phyloP scores from a whole-genome alignment of 2,329 filamentous ascomycete species.

The Aspergillus fumigatus region DNA sequence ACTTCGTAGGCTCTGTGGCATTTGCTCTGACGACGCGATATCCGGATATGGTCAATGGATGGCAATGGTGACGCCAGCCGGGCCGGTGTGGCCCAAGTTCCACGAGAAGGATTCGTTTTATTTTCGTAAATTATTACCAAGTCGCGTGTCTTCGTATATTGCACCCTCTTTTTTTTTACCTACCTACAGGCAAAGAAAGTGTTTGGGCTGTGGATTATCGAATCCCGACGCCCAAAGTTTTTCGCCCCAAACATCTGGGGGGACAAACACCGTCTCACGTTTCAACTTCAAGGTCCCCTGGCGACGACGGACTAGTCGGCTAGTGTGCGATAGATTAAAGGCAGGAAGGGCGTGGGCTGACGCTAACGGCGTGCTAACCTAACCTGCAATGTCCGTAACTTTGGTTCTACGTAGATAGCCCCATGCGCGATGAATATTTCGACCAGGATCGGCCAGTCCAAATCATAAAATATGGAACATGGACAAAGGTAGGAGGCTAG shows the following conservation, averaged over 20 bases:
- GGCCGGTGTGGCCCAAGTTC: neutral
- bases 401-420: neutral
- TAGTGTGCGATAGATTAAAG: constrained; percentile 10
- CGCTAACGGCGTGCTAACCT: constrained; percentile 8
- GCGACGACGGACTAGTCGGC: neutral
- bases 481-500: neutral
- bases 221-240: constrained; percentile 10
- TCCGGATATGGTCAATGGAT: neutral
- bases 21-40: constrained; percentile 5
- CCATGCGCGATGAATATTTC: constrained; percentile 4
- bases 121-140: neutral
- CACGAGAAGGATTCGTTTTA: constrained; percentile 1
- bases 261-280: constrained; percentile 3
- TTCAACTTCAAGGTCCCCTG: constrained; percentile 9
- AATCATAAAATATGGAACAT: constrained; percentile 5
- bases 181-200: neutral
- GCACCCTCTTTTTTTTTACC: too few species aligned
- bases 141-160: neutral
- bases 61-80: neutral
- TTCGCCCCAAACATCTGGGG: constrained; percentile 11
- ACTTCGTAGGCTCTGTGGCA: neutral
- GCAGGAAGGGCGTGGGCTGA: constrained; percentile 6
- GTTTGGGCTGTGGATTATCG: neutral
- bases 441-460: constrained; percentile 9
- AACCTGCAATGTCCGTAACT: neutral